Conservation (phyloP, 495 filamentous ascomycete genomes). For the Parathielavia appendiculata region DNA sequence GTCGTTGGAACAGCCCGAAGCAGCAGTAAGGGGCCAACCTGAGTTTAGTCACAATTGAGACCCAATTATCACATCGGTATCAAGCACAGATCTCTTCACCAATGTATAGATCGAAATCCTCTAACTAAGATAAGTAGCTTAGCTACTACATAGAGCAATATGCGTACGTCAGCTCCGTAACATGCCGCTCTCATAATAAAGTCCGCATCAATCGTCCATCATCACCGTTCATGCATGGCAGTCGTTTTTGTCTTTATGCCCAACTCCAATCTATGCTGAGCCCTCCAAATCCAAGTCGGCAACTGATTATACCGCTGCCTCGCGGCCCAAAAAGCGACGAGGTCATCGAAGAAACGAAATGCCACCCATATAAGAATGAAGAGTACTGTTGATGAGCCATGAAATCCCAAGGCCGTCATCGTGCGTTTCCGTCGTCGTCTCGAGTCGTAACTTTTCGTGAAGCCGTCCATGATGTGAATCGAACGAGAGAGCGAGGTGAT, state of each 20-base stretch:
- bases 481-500: background rate
- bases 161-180: background rate
- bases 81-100: background rate
- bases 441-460: slow-evolving; percentile 14
- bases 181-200: background rate
- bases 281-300: background rate
- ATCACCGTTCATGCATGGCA: slow-evolving; percentile 13
- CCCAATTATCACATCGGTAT: background rate
- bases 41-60: background rate
- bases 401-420: slow-evolving; percentile 6
- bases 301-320: background rate
- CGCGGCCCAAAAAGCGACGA: background rate
- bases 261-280: slow-evolving; percentile 13
- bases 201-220: slow-evolving; percentile 1
- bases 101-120: background rate
- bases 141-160: background rate
- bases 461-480: slow-evolving; percentile 9
- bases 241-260: slow-evolving; percentile 15
- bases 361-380: background rate
- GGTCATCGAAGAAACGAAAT: background rate
- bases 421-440: slow-evolving; percentile 9
- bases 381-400: no score
- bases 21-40: background rate
- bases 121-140: background rate
- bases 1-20: background rate